phyloP scores from a whole-genome alignment of 2,329 filamentous ascomycete species.

The Trematosphaeria pertusa region DNA sequence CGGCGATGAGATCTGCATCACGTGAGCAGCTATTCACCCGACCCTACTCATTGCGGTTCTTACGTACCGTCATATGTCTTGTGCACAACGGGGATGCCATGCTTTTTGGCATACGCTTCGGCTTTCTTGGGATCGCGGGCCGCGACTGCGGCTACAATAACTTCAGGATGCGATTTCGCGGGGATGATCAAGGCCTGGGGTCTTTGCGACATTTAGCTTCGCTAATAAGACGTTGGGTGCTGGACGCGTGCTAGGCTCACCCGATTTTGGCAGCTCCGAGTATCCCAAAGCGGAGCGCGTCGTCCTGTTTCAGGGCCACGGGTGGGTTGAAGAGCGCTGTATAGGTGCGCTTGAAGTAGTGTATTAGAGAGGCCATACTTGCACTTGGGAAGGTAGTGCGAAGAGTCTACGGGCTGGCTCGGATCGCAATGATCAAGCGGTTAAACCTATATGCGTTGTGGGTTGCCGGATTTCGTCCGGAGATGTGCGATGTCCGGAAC shows the following conservation, averaged over 20 bases:
- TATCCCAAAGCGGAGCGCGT: constrained; percentile 43
- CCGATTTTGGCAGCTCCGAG: constrained; percentile 47
- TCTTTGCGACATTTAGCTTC: constrained; percentile 25
- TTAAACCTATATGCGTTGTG: too few species aligned
- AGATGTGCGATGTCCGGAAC: too few species aligned
- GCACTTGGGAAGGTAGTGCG: too few species aligned
- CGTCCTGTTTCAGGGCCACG: constrained; percentile 21
- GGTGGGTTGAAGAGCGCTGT: constrained; percentile 6
- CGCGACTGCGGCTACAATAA: constrained; percentile 61
- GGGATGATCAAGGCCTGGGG: constrained; percentile 56
- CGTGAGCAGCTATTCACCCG: constrained; percentile 1
- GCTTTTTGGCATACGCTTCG: constrained; percentile 57
- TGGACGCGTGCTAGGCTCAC: constrained; percentile 22
- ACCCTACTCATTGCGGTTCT: too few species aligned
- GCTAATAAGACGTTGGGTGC: not conserved
- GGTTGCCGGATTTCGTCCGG: too few species aligned
- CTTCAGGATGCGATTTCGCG: constrained; percentile 61
- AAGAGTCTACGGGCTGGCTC: too few species aligned
- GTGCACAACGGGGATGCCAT: constrained; percentile 60
- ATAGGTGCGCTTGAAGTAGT: too few species aligned
- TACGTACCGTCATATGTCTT: constrained; percentile 57
- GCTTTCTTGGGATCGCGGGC: constrained; percentile 59
- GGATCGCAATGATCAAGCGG: too few species aligned
- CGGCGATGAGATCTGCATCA: constrained; percentile 44
- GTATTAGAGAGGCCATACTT: too few species aligned